Conservation (phyloP, 441 rosid species). For the Geranium incanum region DNA sequence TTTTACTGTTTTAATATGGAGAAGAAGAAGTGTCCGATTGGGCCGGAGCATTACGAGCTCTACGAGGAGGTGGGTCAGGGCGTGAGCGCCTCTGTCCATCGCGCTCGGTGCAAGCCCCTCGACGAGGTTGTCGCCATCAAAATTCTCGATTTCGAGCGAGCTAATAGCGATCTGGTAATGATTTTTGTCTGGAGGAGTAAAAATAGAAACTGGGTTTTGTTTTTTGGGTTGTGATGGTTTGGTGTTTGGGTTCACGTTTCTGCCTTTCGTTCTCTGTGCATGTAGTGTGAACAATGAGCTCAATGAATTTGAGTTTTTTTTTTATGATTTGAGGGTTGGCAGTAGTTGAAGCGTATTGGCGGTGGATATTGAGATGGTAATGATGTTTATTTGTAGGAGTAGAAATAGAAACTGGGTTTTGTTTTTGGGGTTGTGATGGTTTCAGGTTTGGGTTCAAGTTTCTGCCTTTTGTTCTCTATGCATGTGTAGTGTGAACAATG, state of each 20-base stretch:
- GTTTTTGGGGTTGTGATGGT: neutral
- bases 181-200: neutral
- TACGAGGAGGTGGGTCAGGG: conserved; percentile 89
- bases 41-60: conserved; percentile 57
- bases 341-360: too few species aligned
- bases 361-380: too few species aligned
- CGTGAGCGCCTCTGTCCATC: conserved; percentile 80
- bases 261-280: too few species aligned
- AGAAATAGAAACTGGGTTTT: too few species aligned
- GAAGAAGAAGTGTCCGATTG: conserved; percentile 88
- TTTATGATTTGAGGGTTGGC: too few species aligned
- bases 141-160: conserved; percentile 94
- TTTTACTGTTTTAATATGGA: conserved; percentile 31
- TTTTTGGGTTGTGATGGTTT: too few species aligned
- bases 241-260: too few species aligned
- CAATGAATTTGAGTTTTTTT: too few species aligned
- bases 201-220: too few species aligned
- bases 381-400: too few species aligned
- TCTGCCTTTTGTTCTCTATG: neutral
- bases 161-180: conserved; percentile 73
- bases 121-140: conserved; percentile 81
- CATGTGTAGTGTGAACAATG: neutral
- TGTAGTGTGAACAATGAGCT: too few species aligned
- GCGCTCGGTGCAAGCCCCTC: conserved; percentile 66
- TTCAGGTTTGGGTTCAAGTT: neutral